Evolutionary conservation across 169 alveolate genomes (phyloP).

Genomic region (Cryptosporidium xiaoi): DNA sequence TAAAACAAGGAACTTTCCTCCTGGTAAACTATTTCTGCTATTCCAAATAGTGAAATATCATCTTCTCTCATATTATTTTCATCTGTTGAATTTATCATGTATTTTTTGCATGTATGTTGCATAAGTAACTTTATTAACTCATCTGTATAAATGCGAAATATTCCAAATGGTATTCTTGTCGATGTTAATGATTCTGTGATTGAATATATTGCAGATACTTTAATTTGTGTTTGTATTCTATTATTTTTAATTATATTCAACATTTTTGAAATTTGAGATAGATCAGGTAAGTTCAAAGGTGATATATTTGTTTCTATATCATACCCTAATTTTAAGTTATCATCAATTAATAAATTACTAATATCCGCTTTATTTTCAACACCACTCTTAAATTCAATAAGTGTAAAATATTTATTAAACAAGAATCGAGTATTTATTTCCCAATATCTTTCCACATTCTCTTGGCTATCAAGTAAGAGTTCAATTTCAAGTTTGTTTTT

Average conservation of each 20-base stretch:
- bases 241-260: constrained; percentile 24
- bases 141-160: constrained; percentile 21
- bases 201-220: constrained; percentile 27
- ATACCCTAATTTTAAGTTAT: not conserved
- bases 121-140: constrained; percentile 32
- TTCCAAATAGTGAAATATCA: not conserved
- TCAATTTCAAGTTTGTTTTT: constrained; percentile 31
- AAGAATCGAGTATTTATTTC: constrained; percentile 13
- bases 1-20: constrained; percentile 43
- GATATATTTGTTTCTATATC: not conserved
- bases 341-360: not conserved
- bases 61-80: not conserved
- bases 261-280: constrained; percentile 51
- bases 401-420: constrained; percentile 3
- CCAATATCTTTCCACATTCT: constrained; percentile 33
- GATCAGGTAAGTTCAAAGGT: constrained; percentile 46
- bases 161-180: constrained; percentile 25
- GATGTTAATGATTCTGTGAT: constrained; percentile 33
- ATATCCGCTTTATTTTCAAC: not conserved
- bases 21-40: constrained; percentile 22
- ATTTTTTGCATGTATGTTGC: constrained; percentile 7
- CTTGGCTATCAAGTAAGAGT: constrained; percentile 1
- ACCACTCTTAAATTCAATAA: not conserved
- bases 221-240: constrained; percentile 60
- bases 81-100: constrained; percentile 1